Evolutionary conservation across 345 rosid species (phyloP).

Genomic region (Citrus unshiu): DNA sequence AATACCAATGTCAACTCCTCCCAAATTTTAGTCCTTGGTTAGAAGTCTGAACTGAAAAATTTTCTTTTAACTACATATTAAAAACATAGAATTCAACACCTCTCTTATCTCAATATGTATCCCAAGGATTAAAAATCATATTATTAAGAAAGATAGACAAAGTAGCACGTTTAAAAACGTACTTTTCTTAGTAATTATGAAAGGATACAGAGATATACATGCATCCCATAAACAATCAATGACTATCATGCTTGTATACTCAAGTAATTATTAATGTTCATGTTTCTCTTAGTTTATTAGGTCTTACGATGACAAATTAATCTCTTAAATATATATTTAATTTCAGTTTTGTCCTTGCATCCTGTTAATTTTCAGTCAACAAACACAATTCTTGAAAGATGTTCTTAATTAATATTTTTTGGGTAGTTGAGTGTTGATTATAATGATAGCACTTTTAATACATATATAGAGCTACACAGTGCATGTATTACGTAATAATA

Average conservation of each 20-base stretch:
- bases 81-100: not conserved
- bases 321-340: too few relatives aligned
- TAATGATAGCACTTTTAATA: not conserved
- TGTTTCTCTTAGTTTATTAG: not conserved
- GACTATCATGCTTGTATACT: too few relatives aligned
- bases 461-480: not conserved
- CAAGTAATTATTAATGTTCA: too few relatives aligned
- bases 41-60: too few relatives aligned
- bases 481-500: constrained; percentile 12
- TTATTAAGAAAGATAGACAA: not conserved
- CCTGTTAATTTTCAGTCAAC: not conserved
- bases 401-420: not conserved
- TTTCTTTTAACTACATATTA: too few relatives aligned
- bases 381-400: not conserved
- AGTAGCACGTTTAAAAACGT: too few relatives aligned
- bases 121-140: not conserved
- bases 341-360: not conserved
- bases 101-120: not conserved
- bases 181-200: too few relatives aligned
- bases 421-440: not conserved
- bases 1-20: too few relatives aligned
- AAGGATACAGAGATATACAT: too few relatives aligned
- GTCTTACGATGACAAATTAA: not conserved
- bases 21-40: too few relatives aligned
- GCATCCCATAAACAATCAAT: too few relatives aligned